phyloP scores from a whole-genome alignment of 2,329 filamentous ascomycete genomes.

The Neonectria magnoliae region DNA sequence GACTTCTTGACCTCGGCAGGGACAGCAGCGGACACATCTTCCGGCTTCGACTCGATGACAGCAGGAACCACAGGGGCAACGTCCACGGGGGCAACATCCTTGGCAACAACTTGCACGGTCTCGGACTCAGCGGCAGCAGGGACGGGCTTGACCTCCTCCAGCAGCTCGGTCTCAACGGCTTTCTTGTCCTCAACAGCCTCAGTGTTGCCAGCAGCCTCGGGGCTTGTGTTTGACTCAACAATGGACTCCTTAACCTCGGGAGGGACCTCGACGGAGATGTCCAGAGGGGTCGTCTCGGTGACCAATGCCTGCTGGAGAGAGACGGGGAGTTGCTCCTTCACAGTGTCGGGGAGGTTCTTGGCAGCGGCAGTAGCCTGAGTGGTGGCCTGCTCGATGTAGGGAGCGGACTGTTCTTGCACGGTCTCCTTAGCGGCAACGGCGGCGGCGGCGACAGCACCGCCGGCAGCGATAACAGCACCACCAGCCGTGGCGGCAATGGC shows the following conservation, averaged over 20 bases:
- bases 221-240: conserved; percentile 65
- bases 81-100: background rate
- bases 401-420: conserved; percentile 51
- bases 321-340: conserved; percentile 62
- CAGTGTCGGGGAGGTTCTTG: conserved; percentile 62
- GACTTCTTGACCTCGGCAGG: conserved; percentile 68
- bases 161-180: conserved; percentile 76
- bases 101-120: background rate
- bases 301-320: conserved; percentile 60
- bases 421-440: conserved; percentile 47
- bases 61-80: background rate
- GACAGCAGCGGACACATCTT: conserved; percentile 21
- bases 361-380: conserved; percentile 53
- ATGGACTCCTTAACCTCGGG: conserved; percentile 67
- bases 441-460: conserved; percentile 46
- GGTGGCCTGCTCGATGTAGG: conserved; percentile 50
- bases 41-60: conserved; percentile 26
- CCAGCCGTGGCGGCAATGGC: conserved; percentile 51
- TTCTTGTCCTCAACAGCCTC: conserved; percentile 80
- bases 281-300: conserved; percentile 54
- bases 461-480: conserved; percentile 43
- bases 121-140: conserved; percentile 31
- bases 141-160: conserved; percentile 66
- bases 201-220: conserved; percentile 77
- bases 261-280: conserved; percentile 63